These are phyloP conservation scores for Podosphaera xanthii DNA, from an alignment of 2,329 filamentous ascomycete species.

Conservation along the genomic window DNA sequence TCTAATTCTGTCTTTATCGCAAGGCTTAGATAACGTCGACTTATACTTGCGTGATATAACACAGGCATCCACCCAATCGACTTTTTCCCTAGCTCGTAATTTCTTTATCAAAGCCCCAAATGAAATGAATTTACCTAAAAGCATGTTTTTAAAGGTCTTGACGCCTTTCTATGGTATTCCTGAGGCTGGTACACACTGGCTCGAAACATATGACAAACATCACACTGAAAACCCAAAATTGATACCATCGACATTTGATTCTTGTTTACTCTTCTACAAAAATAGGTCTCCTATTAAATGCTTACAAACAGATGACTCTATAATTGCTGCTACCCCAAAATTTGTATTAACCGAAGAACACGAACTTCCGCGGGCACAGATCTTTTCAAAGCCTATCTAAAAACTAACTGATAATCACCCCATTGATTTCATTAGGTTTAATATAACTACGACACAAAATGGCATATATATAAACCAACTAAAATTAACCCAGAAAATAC, in stretches of 20 bases:
- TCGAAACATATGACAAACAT: neutral
- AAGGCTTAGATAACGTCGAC: neutral
- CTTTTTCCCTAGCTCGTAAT: neutral
- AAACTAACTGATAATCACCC: too few relatives aligned
- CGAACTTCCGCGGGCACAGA: too few relatives aligned
- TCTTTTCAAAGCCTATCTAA: too few relatives aligned
- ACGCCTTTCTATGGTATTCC: neutral
- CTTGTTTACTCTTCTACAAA: too few relatives aligned
- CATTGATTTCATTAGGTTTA: too few relatives aligned
- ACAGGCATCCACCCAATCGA: neutral
- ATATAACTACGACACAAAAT: too few relatives aligned
- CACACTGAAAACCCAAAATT: neutral
- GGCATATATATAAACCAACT: neutral
- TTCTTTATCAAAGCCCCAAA: neutral
- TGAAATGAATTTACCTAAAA: neutral
- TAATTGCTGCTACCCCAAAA: too few relatives aligned
- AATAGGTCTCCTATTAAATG: too few relatives aligned
- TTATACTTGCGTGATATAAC: neutral
- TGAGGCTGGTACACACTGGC: neutral
- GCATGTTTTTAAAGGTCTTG: neutral
- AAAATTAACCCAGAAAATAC: too few relatives aligned
- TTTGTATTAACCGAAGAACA: too few relatives aligned
- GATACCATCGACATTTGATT: too few relatives aligned
- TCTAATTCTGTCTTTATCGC: neutral
- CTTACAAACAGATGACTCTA: too few relatives aligned